Conservation (phyloP, 73 alveolate genomes). For the Urostyla sp. region DNA sequence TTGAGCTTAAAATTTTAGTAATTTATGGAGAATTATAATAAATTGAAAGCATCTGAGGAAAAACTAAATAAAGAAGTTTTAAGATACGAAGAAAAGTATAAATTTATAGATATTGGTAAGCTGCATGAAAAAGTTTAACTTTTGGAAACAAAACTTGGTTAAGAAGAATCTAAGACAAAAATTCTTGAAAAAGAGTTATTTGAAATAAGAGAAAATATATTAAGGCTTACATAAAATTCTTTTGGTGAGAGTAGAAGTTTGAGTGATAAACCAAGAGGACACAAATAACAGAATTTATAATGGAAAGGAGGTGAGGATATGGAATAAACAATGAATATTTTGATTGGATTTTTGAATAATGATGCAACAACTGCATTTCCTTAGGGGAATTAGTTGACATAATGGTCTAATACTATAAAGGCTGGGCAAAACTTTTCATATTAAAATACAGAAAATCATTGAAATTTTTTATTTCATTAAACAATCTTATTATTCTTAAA, state of each 20-base stretch:
- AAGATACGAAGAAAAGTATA: conserved; percentile 44
- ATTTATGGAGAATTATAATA: background rate
- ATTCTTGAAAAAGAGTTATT: conserved; percentile 14
- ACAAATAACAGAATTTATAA: background rate
- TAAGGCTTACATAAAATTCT: background rate
- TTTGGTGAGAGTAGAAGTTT: background rate
- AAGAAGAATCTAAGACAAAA: conserved; percentile 3
- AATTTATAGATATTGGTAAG: conserved; percentile 37
- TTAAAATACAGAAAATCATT: too few species aligned
- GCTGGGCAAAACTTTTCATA: background rate
- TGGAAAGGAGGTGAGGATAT: conserved; percentile 35
- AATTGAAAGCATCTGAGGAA: background rate
- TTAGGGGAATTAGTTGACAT: background rate
- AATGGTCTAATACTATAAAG: background rate
- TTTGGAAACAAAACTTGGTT: background rate
- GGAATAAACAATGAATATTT: conserved; percentile 4
- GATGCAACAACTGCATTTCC: background rate
- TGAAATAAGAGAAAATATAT: conserved; percentile 45
- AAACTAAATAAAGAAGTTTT: conserved; percentile 21
- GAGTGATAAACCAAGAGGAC: background rate
- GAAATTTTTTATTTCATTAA: background rate
- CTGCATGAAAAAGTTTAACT: conserved; percentile 21
- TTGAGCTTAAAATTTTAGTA: background rate
- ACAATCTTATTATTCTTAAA: too few species aligned
- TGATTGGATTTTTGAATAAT: conserved; percentile 30